Conservation (phyloP, 345 rosid species). For the Gossypium herbaceum region DNA sequence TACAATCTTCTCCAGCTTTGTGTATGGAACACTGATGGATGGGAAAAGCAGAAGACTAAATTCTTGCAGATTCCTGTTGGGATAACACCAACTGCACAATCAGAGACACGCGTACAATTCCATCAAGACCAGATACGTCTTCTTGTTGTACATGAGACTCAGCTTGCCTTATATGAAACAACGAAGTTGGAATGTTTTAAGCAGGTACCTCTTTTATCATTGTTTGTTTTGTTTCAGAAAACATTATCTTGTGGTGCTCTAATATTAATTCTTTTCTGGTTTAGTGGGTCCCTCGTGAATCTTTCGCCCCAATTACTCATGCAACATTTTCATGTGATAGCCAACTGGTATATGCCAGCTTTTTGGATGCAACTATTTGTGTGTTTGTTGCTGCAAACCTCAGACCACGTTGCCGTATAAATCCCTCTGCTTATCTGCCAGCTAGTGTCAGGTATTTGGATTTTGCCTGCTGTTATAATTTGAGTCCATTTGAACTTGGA, state of each 20-base stretch:
- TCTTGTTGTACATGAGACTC: conserved; percentile 90
- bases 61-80: conserved; percentile 70
- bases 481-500: too few species aligned
- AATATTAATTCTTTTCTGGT: not conserved
- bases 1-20: conserved; percentile 47
- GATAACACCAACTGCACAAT: conserved; percentile 46
- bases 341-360: conserved; percentile 81
- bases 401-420: conserved; percentile 71
- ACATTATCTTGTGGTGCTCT: not conserved
- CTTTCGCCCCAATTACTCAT: conserved; percentile 73
- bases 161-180: conserved; percentile 85
- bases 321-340: conserved; percentile 96
- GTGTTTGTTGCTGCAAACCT: conserved; percentile 76
- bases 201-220: conserved; percentile 45
- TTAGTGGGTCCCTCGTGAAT: conserved; percentile 75
- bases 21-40: conserved; percentile 84
- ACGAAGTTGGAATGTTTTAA: conserved; percentile 79
- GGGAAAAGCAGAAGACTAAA: conserved; percentile 82
- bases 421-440: conserved; percentile 71
- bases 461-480: not conserved
- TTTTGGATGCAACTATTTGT: conserved; percentile 77
- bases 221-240: not conserved
- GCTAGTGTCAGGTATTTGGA: conserved; percentile 63
- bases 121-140: conserved; percentile 90
- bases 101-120: conserved; percentile 94